Evolutionary conservation across 2,329 filamentous ascomycete genomes (phyloP).

Genomic region (Dothistroma septosporum): DNA sequence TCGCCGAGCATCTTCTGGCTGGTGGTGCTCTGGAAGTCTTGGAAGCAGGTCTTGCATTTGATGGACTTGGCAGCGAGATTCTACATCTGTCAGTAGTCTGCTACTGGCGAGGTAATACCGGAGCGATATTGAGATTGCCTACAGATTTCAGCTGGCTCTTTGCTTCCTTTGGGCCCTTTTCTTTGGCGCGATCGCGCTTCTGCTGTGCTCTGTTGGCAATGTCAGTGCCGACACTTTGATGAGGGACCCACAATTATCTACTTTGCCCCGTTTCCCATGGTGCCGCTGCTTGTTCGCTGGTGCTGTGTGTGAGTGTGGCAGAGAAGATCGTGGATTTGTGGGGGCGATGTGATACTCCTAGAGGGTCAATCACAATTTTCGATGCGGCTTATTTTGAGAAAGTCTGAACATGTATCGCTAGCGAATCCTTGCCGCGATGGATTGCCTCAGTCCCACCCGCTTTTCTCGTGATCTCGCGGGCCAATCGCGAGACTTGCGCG

Average conservation of each 20-base stretch:
- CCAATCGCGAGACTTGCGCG: not conserved
- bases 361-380: no score
- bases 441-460: not conserved
- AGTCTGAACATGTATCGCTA: not conserved
- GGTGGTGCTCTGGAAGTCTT: slow-evolving; percentile 74
- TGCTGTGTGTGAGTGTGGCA: not conserved
- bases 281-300: not conserved
- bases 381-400: no score
- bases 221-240: slow-evolving; percentile 2
- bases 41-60: slow-evolving; percentile 72
- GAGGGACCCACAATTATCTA: not conserved
- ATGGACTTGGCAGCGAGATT: slow-evolving; percentile 72
- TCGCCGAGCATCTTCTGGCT: slow-evolving; percentile 66
- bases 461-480: not conserved
- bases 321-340: not conserved
- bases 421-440: not conserved
- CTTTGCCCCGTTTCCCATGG: slow-evolving; percentile 1
- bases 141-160: slow-evolving; percentile 10
- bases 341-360: no score
- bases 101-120: not conserved
- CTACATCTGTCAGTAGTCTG: slow-evolving; percentile 37
- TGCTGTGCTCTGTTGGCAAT: slow-evolving; percentile 1
- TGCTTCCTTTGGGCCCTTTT: slow-evolving; percentile 1
- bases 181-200: slow-evolving; percentile 3
- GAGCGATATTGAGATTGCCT: not conserved